Percentiles rank a stretch among this genome's conserved stretches.
Evolutionary conservation across 2,329 filamentous ascomycete genomes (phyloP).

Genomic region (Colletotrichum echinochloae): DNA sequence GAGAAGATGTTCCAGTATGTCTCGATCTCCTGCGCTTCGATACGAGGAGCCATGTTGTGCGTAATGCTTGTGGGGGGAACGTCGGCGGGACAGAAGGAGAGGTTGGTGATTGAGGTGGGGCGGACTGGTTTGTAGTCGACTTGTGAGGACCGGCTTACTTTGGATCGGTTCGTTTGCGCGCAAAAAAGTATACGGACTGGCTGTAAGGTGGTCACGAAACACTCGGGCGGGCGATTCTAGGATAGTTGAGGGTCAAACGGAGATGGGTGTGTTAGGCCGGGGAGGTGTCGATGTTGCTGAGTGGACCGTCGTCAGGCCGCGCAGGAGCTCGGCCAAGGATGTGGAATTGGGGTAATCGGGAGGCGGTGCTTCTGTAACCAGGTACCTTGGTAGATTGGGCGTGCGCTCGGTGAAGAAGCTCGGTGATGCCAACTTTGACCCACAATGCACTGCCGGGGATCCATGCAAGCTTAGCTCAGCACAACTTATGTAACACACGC

Average conservation of each 20-base stretch:
- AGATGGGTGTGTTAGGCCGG: background rate
- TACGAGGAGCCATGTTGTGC: conserved; percentile 68
- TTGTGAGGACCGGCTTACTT: conserved; percentile 2
- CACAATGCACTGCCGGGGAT: conserved; percentile 3
- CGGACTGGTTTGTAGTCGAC: conserved; percentile 1
- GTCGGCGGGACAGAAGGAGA: background rate
- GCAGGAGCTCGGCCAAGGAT: conserved; percentile 32
- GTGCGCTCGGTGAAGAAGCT: conserved; percentile 33
- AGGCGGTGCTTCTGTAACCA: conserved; percentile 36
- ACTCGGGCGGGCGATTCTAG: background rate
- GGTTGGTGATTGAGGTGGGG: conserved; percentile 4
- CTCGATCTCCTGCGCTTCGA: conserved; percentile 72
- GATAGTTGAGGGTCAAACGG: background rate
- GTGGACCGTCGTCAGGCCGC: conserved; percentile 33
- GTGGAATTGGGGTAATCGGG: conserved; percentile 36
- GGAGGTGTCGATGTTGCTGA: conserved; percentile 22
- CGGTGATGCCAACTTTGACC: conserved; percentile 32
- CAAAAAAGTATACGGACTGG: background rate
- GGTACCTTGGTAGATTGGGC: conserved; percentile 14
- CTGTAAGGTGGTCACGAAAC: background rate
- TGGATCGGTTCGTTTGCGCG: background rate
- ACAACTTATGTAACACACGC: conserved; percentile 18
- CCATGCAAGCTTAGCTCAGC: conserved; percentile 32
- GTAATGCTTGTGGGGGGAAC: conserved; percentile 7
- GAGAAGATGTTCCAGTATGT: conserved; percentile 76